These are phyloP conservation scores for Mrakia blollopis DNA, from an alignment of 768 basidiomycete species.

Conservation along the genomic window DNA sequence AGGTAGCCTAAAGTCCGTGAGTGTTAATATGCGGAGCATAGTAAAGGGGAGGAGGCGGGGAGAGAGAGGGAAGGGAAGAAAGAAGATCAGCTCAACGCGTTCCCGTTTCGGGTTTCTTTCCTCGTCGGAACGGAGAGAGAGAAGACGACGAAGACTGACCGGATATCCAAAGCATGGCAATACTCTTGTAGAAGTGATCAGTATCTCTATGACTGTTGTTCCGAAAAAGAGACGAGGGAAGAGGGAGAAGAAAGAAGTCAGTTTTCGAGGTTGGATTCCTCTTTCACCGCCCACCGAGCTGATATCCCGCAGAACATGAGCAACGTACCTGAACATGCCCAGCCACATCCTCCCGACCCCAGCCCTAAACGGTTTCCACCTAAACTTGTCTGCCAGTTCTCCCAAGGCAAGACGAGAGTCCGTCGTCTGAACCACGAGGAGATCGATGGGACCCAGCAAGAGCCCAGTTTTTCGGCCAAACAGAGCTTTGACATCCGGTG, in stretches of 20 bases:
- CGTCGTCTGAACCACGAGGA: not conserved
- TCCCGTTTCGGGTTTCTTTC: not conserved
- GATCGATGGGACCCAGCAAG: not conserved
- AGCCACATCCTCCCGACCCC: not conserved
- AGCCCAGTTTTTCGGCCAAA: not conserved
- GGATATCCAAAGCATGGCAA: not conserved
- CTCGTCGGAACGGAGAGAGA: not conserved
- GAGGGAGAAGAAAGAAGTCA: not conserved
- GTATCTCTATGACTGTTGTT: not conserved
- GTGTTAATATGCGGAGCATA: too few relatives aligned
- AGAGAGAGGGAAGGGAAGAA: not conserved
- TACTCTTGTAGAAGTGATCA: not conserved
- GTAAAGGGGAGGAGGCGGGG: not conserved
- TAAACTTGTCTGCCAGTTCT: not conserved
- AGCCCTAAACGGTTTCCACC: not conserved
- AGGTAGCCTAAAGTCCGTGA: not conserved
- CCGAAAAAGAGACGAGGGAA: not conserved
- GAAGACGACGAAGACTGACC: not conserved
- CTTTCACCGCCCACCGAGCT: not conserved
- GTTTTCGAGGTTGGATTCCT: not conserved
- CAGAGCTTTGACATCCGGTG: not conserved
- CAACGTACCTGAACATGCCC: not conserved
- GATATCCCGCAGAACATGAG: not conserved
- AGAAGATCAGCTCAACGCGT: not conserved
- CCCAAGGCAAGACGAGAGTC: not conserved